A percentile compares a stretch with the other conserved stretches of the same genome.
Evolutionary conservation across 495 filamentous ascomycete genomes (phyloP).

Genomic region (Xylaria palmicola): DNA sequence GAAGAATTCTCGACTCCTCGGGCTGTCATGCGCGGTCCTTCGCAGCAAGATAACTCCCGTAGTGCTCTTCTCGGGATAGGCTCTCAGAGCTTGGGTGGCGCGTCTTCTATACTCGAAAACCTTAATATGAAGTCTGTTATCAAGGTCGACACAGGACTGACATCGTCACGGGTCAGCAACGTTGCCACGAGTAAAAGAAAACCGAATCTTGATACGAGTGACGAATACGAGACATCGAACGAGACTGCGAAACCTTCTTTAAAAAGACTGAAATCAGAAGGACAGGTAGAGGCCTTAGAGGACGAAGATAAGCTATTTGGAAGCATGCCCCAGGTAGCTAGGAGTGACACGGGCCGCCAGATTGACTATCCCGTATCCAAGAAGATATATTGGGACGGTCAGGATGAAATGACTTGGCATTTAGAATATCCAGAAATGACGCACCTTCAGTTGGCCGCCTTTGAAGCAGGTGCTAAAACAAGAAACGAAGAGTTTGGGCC

Average conservation of each 20-base stretch:
- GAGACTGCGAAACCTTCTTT: slow-evolving; percentile 34
- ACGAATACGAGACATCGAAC: slow-evolving; percentile 29
- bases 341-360: slow-evolving; percentile 39
- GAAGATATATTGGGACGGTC: slow-evolving; percentile 49
- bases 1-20: slow-evolving; percentile 36
- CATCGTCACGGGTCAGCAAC: slow-evolving; percentile 23
- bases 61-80: slow-evolving; percentile 34
- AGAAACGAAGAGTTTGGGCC: slow-evolving; percentile 48
- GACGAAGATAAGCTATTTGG: slow-evolving; percentile 39
- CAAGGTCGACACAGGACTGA: slow-evolving; percentile 12
- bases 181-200: slow-evolving; percentile 48
- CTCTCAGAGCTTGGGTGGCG: slow-evolving; percentile 46
- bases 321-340: slow-evolving; percentile 35
- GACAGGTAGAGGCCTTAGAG: slow-evolving; percentile 19
- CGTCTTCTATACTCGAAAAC: slow-evolving; percentile 42
- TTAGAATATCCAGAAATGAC: slow-evolving; percentile 56
- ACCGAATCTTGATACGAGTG: slow-evolving; percentile 35
- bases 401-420: slow-evolving; percentile 50
- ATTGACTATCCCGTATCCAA: slow-evolving; percentile 51
- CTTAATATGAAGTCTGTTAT: slow-evolving; percentile 43
- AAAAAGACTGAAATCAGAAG: slow-evolving; percentile 47
- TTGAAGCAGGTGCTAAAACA: slow-evolving; percentile 38
- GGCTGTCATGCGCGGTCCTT: slow-evolving; percentile 13
- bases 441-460: slow-evolving; percentile 46
- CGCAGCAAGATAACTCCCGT: slow-evolving; percentile 32